Evolutionary conservation across 805 yeast species (phyloP).

Genomic region (Debaryomyces prosopidis): DNA sequence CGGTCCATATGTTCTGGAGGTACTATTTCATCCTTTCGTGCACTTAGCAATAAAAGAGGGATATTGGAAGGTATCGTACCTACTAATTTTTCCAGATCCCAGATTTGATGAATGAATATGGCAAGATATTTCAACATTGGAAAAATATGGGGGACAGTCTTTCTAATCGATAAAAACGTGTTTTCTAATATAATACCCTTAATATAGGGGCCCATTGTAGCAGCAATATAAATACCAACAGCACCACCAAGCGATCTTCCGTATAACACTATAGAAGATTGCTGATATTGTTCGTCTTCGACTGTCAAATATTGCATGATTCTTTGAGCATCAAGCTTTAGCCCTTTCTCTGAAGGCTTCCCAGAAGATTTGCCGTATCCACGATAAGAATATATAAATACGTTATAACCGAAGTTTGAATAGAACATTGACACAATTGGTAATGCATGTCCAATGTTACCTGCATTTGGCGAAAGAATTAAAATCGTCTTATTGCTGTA

Average conservation of each 20-base stretch:
- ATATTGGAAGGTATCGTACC: conserved; percentile 48
- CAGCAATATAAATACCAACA: conserved; percentile 79
- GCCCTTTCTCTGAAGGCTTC: conserved; percentile 69
- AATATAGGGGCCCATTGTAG: conserved; percentile 50
- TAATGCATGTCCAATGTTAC: conserved; percentile 88
- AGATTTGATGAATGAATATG: conserved; percentile 68
- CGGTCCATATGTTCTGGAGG: conserved; percentile 81
- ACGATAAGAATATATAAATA: conserved; percentile 81
- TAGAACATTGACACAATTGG: conserved; percentile 77
- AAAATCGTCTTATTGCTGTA: conserved; percentile 68
- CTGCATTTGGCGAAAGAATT: conserved; percentile 89
- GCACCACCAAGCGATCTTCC: conserved; percentile 97
- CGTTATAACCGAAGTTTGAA: conserved; percentile 65
- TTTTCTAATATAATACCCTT: conserved; percentile 79
- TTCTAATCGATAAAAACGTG: conserved; percentile 75
- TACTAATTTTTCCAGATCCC: conserved; percentile 76
- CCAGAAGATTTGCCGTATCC: conserved; percentile 90
- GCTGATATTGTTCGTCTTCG: conserved; percentile 51
- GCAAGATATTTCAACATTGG: conserved; percentile 62
- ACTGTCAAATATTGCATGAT: conserved; percentile 57
- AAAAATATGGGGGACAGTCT: conserved; percentile 70
- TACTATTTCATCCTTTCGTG: conserved; percentile 81
- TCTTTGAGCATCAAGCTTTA: conserved; percentile 79
- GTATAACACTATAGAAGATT: conserved; percentile 63
- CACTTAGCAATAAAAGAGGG: conserved; percentile 73